Base-by-base conservation (phyloP, 2,329 filamentous ascomycete species). In the Trichoderma gracile region DNA sequence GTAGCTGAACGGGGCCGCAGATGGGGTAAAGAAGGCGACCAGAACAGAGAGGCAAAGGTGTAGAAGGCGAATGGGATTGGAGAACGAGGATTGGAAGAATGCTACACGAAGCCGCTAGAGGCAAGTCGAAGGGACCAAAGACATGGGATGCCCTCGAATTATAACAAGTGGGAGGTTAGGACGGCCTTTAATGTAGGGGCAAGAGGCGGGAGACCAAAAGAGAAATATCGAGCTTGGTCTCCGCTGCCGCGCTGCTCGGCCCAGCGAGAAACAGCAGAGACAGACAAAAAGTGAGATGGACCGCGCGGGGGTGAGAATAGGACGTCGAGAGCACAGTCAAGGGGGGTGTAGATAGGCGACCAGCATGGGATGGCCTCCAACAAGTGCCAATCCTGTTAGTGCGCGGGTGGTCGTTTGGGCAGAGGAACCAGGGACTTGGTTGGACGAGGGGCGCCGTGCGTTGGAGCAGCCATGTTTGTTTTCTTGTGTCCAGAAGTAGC, bases 201-300 rank as follows among this genome's bases (percentile, higher is more conserved):
- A 50, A 63, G 50, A 42, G 43, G 59, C 50, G 59, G 59, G 49
- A 63, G 42, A 54, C 46, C 59, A 62, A 43, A 45, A 61, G 49
- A 62, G 58, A 61, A 61, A 63, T 63, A 63, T 63, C 50, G 47
- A 63, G 59, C 49, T 63, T 63, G 50, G 59, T 27, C 46, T 59
- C 49, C 50, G 43, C 43, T 27, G 49, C 43, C 19, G 49, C 49
- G 49, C 59, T 62, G 59, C 59, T 63, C 49, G 59, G 30, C 59
- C 59, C 42, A 55, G 49, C 27, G 25, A 62, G 50, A 61, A 47
- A 43, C 19, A 49, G 33, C 45, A 63, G 30, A 50, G 40, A 45
- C 45, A 38, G 45, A 38, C 33, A 38, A 38, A 38, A 38, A 38
- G 33, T 38, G 33, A 38, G 33, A 38, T 38, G 33, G 33, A 14